phyloP scores from a whole-genome alignment of 2,329 filamentous ascomycete species.

The Fusarium miscanthi region DNA sequence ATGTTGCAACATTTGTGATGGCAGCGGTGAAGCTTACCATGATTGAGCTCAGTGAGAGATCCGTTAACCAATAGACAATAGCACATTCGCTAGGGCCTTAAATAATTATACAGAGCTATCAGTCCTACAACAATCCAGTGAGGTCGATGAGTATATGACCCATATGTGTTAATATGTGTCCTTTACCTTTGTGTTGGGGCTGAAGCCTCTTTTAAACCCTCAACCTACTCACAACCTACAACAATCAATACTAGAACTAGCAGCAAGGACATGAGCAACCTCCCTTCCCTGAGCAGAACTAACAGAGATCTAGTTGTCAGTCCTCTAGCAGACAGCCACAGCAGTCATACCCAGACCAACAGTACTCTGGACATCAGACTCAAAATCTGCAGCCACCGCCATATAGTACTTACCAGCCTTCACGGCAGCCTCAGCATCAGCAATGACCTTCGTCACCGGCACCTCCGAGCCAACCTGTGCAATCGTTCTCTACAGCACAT shows the following conservation, averaged over 20 bases:
- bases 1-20: too few species aligned
- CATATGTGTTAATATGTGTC: too few species aligned
- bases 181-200: too few species aligned
- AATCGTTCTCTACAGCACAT: rapidly evolving
- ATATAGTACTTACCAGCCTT: not conserved
- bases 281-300: not conserved
- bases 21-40: too few species aligned
- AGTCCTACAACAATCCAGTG: not conserved
- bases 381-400: not conserved
- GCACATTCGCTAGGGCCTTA: too few species aligned
- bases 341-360: not conserved
- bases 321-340: not conserved
- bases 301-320: constrained; percentile 4
- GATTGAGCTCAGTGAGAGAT: too few species aligned
- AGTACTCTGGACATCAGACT: not conserved
- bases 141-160: too few species aligned
- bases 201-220: too few species aligned
- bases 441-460: not conserved
- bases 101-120: too few species aligned
- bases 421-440: constrained; percentile 1
- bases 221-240: too few species aligned
- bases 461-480: not conserved
- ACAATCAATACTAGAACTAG: not conserved
- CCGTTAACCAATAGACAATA: not conserved
- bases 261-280: constrained; percentile 6